phyloP scores from a whole-genome alignment of 2,329 filamentous ascomycete species.

The Grosmannia clavigera region DNA sequence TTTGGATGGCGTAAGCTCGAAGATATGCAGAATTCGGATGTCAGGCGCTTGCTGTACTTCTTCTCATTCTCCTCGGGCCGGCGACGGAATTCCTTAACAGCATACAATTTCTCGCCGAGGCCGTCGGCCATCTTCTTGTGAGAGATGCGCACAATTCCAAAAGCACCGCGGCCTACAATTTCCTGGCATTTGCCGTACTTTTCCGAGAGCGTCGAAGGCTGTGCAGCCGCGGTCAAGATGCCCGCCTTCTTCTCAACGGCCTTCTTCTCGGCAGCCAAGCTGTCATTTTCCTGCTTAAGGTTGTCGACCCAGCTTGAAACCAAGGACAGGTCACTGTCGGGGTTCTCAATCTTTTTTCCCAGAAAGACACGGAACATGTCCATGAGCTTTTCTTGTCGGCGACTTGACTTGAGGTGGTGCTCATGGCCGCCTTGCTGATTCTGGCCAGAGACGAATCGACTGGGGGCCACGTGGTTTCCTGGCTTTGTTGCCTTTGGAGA shows the following conservation, averaged over 20 bases:
- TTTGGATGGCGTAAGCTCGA: slow-evolving; percentile 94
- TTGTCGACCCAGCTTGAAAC: slow-evolving; percentile 96
- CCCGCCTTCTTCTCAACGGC: slow-evolving; percentile 7
- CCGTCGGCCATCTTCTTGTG: slow-evolving; percentile 86
- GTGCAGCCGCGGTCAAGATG: slow-evolving; percentile 20
- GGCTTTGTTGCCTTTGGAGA: slow-evolving; percentile 24
- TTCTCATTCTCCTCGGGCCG: slow-evolving; percentile 89
- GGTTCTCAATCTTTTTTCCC: slow-evolving; percentile 66
- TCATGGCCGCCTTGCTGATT: slow-evolving; percentile 60
- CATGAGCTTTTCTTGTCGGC: slow-evolving; percentile 85
- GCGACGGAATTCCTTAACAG: slow-evolving; percentile 95
- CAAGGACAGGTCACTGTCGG: slow-evolving; percentile 75
- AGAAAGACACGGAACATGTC: slow-evolving; percentile 84
- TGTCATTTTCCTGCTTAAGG: slow-evolving; percentile 75
- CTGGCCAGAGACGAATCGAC: slow-evolving; percentile 39
- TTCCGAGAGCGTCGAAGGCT: slow-evolving; percentile 57
- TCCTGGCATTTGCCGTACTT: slow-evolving; percentile 99
- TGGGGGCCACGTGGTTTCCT: slow-evolving; percentile 19
- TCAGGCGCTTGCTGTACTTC: slow-evolving; percentile 95
- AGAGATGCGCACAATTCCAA: slow-evolving; percentile 93
- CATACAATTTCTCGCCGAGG: slow-evolving; percentile 77
- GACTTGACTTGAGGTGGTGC: slow-evolving; percentile 79
- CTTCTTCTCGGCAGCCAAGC: slow-evolving; percentile 54
- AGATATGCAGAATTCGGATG: slow-evolving; percentile 96
- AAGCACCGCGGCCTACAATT: slow-evolving; percentile 87